Evolutionary conservation across 2,329 filamentous ascomycete species (phyloP).

Genomic region (Fusarium torreyae): DNA sequence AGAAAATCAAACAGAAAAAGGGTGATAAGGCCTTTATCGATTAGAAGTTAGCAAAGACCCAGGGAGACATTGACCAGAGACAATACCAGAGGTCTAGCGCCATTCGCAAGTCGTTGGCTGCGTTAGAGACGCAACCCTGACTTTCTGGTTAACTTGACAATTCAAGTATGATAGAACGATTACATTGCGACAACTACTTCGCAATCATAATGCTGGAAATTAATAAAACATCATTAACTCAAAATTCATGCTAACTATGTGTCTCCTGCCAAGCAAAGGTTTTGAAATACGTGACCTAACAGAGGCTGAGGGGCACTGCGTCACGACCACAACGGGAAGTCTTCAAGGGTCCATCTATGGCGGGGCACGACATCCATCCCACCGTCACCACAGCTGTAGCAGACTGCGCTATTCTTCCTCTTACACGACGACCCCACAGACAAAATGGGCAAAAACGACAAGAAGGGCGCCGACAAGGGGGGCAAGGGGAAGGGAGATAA

Average conservation of each 20-base stretch:
- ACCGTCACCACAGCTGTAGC: constrained; percentile 21
- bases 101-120: constrained; percentile 46
- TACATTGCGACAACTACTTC: not conserved
- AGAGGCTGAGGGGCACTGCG: not conserved
- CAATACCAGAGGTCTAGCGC: constrained; percentile 50
- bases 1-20: constrained; percentile 57
- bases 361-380: constrained; percentile 39
- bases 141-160: constrained; percentile 6
- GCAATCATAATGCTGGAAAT: constrained; percentile 10
- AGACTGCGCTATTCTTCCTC: constrained; percentile 15
- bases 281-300: not conserved
- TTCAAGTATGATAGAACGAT: constrained; percentile 5
- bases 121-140: constrained; percentile 19
- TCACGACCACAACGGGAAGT: constrained; percentile 18
- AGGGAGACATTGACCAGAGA: constrained; percentile 50
- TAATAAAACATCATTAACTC: constrained; percentile 9
- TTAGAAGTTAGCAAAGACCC: constrained; percentile 57
- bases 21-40: constrained; percentile 59
- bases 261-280: not conserved
- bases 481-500: constrained; percentile 46
- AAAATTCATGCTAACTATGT: not conserved
- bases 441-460: constrained; percentile 59
- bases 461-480: constrained; percentile 59
- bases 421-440: constrained; percentile 12
- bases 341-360: constrained; percentile 37